Evolutionary conservation across 768 basidiomycete genomes (phyloP).

Genomic region (Coprinopsis strossmayeri): DNA sequence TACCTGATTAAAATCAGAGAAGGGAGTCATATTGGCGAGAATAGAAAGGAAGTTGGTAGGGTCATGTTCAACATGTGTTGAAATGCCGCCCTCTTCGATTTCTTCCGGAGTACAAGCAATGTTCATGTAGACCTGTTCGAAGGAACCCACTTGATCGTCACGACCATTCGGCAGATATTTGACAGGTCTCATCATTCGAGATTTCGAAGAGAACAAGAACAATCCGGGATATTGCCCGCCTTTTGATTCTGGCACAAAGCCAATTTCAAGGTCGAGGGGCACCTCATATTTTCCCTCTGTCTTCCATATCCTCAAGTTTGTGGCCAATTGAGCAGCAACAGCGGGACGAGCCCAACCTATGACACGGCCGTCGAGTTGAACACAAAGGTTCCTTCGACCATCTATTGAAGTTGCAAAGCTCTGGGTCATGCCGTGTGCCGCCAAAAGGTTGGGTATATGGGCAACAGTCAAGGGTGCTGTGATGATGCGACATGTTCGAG

Average conservation of each 20-base stretch:
- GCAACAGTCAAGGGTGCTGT: constrained; percentile 68
- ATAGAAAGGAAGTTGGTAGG: constrained; percentile 96
- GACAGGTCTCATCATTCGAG: constrained; percentile 98
- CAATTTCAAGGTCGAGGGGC: constrained; percentile 93
- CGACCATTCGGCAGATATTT: constrained; percentile 82
- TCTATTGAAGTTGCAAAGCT: constrained; percentile 75
- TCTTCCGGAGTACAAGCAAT: constrained; percentile 89
- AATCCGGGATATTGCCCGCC: constrained; percentile 97
- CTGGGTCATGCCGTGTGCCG: constrained; percentile 91
- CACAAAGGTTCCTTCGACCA: constrained; percentile 73
- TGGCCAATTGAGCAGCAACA: constrained; percentile 76
- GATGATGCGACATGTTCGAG: constrained; percentile 87
- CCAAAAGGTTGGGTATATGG: constrained; percentile 77
- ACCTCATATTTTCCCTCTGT: constrained; percentile 78
- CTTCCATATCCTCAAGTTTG: constrained; percentile 86
- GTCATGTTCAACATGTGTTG: constrained; percentile 89
- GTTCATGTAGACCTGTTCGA: constrained; percentile 99
- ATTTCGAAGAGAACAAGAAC: constrained; percentile 80
- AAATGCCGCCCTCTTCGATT: constrained; percentile 63
- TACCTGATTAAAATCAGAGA: constrained; percentile 99
- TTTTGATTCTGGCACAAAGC: constrained; percentile 79
- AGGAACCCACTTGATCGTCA: constrained; percentile 88
- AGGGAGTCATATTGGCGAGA: constrained; percentile 95
- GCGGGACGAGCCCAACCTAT: constrained; percentile 87
- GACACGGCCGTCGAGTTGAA: constrained; percentile 93